Conservation (phyloP, 257 asterid species). For the Plantago ovata region DNA sequence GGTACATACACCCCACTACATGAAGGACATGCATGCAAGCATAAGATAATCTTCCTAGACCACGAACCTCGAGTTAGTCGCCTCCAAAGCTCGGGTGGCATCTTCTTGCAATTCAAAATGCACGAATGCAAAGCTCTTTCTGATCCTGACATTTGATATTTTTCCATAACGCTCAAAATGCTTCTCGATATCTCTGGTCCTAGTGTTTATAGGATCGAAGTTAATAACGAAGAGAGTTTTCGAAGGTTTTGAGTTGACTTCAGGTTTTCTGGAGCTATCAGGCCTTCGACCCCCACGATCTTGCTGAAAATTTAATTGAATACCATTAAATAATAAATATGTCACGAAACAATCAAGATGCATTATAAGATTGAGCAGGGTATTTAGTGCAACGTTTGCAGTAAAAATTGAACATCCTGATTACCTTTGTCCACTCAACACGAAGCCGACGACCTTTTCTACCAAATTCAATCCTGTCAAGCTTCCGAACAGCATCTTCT, state of each 20-base stretch:
- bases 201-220: conserved; percentile 78
- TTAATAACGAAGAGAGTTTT: conserved; percentile 82
- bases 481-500: conserved; percentile 85
- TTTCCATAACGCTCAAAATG: conserved; percentile 79
- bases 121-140: conserved; percentile 87
- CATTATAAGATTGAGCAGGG: no score
- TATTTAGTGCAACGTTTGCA: no score
- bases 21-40: not conserved
- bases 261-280: conserved; percentile 59
- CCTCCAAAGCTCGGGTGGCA: conserved; percentile 80
- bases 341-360: not conserved
- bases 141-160: conserved; percentile 70
- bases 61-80: conserved; percentile 63
- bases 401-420: not conserved
- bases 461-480: conserved; percentile 86
- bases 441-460: conserved; percentile 80
- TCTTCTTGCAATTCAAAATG: conserved; percentile 77
- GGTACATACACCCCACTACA: not conserved
- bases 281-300: conserved; percentile 81
- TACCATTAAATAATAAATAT: conserved; percentile 12
- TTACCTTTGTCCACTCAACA: conserved; percentile 92
- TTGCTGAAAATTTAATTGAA: conserved; percentile 51
- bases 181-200: conserved; percentile 77
- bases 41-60: not conserved
- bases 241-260: conserved; percentile 67